Conservation (phyloP, 1,139 yeast species). For the Yamadazyma friedrichii region DNA sequence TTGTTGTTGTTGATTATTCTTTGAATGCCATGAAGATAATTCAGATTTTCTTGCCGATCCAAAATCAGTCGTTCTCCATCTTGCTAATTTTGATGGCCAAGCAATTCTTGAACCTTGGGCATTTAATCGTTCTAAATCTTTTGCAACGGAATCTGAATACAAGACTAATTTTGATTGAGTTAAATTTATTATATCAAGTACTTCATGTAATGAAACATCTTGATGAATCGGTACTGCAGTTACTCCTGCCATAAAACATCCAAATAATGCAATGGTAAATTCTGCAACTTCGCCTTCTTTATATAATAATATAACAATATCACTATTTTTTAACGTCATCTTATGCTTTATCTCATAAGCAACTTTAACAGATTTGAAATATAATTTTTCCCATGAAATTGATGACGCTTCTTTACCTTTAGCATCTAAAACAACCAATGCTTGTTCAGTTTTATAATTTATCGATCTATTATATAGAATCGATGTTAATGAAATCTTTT, state of each 20-base stretch:
- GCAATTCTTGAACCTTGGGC: constrained; percentile 34
- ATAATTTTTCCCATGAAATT: constrained; percentile 89
- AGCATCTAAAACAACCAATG: constrained; percentile 68
- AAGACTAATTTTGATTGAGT: constrained; percentile 79
- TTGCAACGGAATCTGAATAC: constrained; percentile 76
- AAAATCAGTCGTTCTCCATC: constrained; percentile 88
- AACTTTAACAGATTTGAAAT: constrained; percentile 78
- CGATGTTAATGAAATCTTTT: constrained; percentile 52
- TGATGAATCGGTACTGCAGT: constrained; percentile 93
- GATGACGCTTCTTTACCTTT: constrained; percentile 78
- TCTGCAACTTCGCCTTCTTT: constrained; percentile 84
- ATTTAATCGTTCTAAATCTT: constrained; percentile 60
- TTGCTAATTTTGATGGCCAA: constrained; percentile 49
- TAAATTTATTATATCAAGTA: constrained; percentile 65
- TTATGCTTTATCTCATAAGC: constrained; percentile 84
- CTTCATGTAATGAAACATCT: constrained; percentile 64
- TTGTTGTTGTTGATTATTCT: constrained; percentile 23
- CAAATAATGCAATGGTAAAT: constrained; percentile 81
- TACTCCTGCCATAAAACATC: constrained; percentile 90
- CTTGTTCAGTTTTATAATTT: constrained; percentile 63
- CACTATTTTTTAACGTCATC: constrained; percentile 68
- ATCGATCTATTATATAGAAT: constrained; percentile 73
- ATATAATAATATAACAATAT: constrained; percentile 79
- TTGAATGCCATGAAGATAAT: constrained; percentile 28
- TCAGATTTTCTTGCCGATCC: constrained; percentile 60